Percentiles rank a stretch among this genome's conserved stretches.
Evolutionary conservation across 73 alveolate genomes (phyloP).

Genomic region (Tetrahymena borealis): DNA sequence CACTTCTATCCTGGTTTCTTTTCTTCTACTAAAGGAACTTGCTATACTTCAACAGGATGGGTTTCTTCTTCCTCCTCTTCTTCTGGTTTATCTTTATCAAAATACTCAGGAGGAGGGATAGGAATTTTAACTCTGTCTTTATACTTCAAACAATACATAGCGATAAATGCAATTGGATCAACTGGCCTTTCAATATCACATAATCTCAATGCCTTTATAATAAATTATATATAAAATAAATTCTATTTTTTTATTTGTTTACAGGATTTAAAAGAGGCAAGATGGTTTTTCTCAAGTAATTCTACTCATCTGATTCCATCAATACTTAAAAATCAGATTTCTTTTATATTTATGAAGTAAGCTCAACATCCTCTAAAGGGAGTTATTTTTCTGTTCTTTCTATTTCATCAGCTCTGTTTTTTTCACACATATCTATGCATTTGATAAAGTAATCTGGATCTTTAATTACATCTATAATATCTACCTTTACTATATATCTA

Average conservation of each 20-base stretch:
- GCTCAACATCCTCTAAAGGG: conserved; percentile 54
- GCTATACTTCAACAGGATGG: background rate
- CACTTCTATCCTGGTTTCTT: background rate
- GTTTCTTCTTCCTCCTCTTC: background rate
- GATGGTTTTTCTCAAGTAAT: conserved; percentile 68
- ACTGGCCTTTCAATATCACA: conserved; percentile 77
- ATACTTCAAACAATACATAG: conserved; percentile 71
- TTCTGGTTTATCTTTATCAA: background rate
- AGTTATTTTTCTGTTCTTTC: conserved; percentile 63
- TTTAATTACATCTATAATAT: conserved; percentile 82
- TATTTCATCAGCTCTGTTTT: conserved; percentile 74
- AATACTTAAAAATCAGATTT: conserved; percentile 73
- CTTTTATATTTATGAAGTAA: conserved; percentile 20
- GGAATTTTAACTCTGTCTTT: conserved; percentile 69
- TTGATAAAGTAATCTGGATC: conserved; percentile 92
- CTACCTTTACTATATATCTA: conserved; percentile 77
- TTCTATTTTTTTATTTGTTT: background rate
- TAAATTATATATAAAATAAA: background rate
- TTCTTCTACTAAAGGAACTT: background rate
- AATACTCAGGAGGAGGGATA: conserved; percentile 22
- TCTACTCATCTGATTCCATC: conserved; percentile 51
- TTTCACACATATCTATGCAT: conserved; percentile 80
- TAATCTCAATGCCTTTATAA: conserved; percentile 42
- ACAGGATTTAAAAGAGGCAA: conserved; percentile 76
- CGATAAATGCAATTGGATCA: conserved; percentile 73